Conservation (phyloP, 1,139 yeast species). For the Candida mesenterica region DNA sequence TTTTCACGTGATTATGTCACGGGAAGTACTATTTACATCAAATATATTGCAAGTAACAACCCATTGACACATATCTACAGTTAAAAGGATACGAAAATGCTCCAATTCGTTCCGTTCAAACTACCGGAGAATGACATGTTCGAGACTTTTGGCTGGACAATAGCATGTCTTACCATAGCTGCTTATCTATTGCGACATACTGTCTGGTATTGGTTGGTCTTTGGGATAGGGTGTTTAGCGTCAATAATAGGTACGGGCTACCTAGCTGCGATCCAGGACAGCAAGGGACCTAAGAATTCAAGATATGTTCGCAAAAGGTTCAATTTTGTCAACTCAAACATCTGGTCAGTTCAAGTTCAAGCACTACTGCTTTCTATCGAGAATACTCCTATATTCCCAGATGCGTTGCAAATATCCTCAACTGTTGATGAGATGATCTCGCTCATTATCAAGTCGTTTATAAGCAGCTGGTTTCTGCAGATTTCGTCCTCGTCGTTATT, state of each 20-base stretch:
- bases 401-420: slow-evolving; percentile 53
- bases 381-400: slow-evolving; percentile 33
- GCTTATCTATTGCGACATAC: slow-evolving; percentile 12
- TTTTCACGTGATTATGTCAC: no score
- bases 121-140: neutral
- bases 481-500: slow-evolving; percentile 52
- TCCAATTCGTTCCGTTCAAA: slow-evolving; percentile 1
- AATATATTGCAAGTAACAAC: neutral
- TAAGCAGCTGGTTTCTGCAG: slow-evolving; percentile 60
- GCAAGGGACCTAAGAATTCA: no score
- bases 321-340: slow-evolving; percentile 9
- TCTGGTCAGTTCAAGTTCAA: slow-evolving; percentile 10
- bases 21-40: no score
- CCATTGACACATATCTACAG: no score
- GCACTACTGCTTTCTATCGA: slow-evolving; percentile 6
- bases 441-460: slow-evolving; percentile 57
- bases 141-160: slow-evolving; percentile 3
- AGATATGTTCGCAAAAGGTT: no score
- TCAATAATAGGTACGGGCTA: slow-evolving; percentile 4
- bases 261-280: slow-evolving; percentile 6
- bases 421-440: slow-evolving; percentile 53
- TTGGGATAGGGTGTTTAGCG: slow-evolving; percentile 6
- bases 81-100: no score
- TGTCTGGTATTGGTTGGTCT: slow-evolving; percentile 13
- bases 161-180: slow-evolving; percentile 6